phyloP scores from a whole-genome alignment of 257 asterid species.

The Lycium barbarum region DNA sequence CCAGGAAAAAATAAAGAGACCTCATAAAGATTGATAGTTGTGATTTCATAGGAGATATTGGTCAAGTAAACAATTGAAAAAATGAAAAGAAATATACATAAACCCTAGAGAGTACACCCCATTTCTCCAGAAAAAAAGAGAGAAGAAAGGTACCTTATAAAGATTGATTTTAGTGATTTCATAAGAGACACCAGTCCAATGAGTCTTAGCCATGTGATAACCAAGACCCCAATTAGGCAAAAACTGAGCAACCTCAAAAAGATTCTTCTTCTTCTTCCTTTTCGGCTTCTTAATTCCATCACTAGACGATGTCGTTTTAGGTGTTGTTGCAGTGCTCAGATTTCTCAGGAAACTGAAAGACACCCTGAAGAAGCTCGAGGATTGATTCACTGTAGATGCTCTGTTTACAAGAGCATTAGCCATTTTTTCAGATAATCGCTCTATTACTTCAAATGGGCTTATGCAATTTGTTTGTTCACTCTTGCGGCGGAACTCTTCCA shows the following conservation, averaged over 20 bases:
- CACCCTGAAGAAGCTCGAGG: constrained; percentile 48
- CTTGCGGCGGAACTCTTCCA: constrained; percentile 25
- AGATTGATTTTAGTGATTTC: constrained; percentile 93
- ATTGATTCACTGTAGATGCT: constrained; percentile 45
- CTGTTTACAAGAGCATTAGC: constrained; percentile 57
- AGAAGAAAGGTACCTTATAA: constrained; percentile 59
- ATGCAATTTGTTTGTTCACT: background rate
- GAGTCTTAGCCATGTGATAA: constrained; percentile 90
- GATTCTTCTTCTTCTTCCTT: constrained; percentile 87
- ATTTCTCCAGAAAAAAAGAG: background rate
- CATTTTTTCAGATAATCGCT: constrained; percentile 51
- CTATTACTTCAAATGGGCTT: background rate
- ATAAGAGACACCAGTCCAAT: constrained; percentile 80
- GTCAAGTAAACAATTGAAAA: too few species aligned
- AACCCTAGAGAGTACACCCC: too few species aligned
- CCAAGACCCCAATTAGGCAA: constrained; percentile 96
- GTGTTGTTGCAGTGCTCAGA: constrained; percentile 48
- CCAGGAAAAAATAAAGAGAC: too few species aligned
- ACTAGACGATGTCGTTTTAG: constrained; percentile 37
- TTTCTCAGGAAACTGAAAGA: constrained; percentile 57
- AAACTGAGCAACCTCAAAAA: constrained; percentile 94
- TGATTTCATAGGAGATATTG: too few species aligned
- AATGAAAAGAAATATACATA: too few species aligned
- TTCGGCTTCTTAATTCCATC: constrained; percentile 53
- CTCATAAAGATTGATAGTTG: too few species aligned